Evolutionary conservation across 352 stramenopile genomes (phyloP).

Genomic region (Saprolegnia diclina): DNA sequence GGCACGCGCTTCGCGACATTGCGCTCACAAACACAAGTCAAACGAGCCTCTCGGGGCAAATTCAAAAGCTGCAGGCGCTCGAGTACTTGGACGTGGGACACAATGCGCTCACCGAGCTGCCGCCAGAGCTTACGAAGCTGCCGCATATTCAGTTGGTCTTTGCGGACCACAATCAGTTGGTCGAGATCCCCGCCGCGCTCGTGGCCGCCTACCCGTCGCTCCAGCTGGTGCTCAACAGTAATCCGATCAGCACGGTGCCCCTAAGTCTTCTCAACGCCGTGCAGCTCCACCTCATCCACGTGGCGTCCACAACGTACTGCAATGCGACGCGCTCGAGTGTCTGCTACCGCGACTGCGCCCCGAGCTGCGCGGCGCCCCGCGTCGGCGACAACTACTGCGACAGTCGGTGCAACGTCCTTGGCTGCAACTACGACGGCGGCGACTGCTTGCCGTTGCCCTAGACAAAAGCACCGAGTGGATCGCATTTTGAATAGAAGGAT

Average conservation of each 20-base stretch:
- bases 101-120: neutral
- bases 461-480: too few relatives aligned
- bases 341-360: neutral
- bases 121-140: neutral
- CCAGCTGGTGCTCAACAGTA: neutral
- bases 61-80: neutral
- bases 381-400: neutral
- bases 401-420: neutral
- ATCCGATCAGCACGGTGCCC: neutral
- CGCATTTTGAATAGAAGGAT: too few relatives aligned
- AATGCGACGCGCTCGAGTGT: neutral
- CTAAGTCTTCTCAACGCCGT: neutral
- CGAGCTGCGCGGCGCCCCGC: neutral
- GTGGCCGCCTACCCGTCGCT: neutral
- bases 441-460: too few relatives aligned
- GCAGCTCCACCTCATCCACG: neutral
- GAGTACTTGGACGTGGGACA: neutral
- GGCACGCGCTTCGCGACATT: neutral
- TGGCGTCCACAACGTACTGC: neutral
- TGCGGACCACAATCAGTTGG: neutral
- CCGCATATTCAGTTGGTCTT: neutral
- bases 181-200: neutral
- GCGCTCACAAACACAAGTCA: neutral
- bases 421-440: neutral
- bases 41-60: neutral